Evolutionary conservation across 2,329 filamentous ascomycete species (phyloP), one percentile per base, ranked within the genome.

Genomic region (Colletotrichum godetiae): DNA sequence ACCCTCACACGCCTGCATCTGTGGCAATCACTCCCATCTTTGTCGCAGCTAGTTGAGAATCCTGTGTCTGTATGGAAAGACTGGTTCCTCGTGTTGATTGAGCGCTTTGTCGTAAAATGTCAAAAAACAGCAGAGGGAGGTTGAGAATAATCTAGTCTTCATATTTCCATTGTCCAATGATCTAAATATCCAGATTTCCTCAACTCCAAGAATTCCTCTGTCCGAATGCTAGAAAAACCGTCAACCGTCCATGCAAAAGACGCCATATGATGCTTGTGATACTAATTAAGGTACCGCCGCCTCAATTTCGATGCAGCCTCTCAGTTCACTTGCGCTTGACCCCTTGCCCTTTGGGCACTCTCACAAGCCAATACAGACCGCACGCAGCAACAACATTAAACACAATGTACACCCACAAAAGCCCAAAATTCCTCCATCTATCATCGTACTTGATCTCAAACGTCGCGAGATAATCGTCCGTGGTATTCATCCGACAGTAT

Each of bases 401-500:
- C 35, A 83, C 81, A 73, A 89, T 85, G 70, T 87, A 90, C 0
- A 83, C 85, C 81, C 86, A 90, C 65, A 89, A 81, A 29, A 92
- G 83, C 3, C 89, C 87, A 62, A 85, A 86, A 31, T 76, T 68
- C 5, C 89, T 84, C 88, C 88, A 91, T n/a, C 87, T 79, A 53
- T 88, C 77, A 49, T 78, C 78, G 71, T 88, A 90, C 46, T 82
- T 81, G 62, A 88, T 86, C 31, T 84, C 81, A 31, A 85, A 84
- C 0, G 29, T 68, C 1, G 81, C 72, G 64, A 86, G 56, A 55
- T 82, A 85, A n/a, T 78, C 76, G 35, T 86, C 82, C 0, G 85
- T 84, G 0, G 81, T 78, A 5, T 76, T 72, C 0, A 85, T 58
- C 0, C 79, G 72, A 67, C 85, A 87, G 75, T 82, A 91, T 5